Percentiles rank a stretch among this genome's conserved stretches.
phyloP scores from a whole-genome alignment of 495 filamentous ascomycete species.

The Podospora anserina region DNA sequence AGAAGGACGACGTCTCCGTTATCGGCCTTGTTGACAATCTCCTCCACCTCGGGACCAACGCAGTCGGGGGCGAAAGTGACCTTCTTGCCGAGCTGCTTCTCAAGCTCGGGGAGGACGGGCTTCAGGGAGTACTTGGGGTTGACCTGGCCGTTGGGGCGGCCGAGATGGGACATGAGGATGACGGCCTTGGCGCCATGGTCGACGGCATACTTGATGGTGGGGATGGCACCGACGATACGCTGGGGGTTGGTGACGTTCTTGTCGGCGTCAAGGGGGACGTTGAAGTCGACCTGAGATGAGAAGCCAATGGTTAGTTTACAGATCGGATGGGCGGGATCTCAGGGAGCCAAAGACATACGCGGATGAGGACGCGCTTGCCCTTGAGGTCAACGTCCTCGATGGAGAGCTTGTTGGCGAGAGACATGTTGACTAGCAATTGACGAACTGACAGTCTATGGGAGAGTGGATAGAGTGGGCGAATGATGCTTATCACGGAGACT shows the following conservation, averaged over 20 bases:
- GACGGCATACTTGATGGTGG: constrained; percentile 97
- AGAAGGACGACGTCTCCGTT: constrained; percentile 85
- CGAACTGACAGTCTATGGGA: constrained; percentile 16
- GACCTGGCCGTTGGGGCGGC: constrained; percentile 84
- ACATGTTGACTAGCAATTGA: constrained; percentile 60
- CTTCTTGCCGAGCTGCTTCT: constrained; percentile 78
- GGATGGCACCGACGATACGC: constrained; percentile 94
- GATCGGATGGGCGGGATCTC: background rate
- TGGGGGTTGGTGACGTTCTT: constrained; percentile 97
- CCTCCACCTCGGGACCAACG: constrained; percentile 86
- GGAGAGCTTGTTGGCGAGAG: constrained; percentile 95
- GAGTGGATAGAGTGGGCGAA: background rate
- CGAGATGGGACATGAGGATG: constrained; percentile 97
- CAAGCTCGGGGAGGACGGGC: constrained; percentile 86
- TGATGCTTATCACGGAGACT: constrained; percentile 1
- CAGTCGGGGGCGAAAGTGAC: constrained; percentile 90
- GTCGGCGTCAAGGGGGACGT: constrained; percentile 88
- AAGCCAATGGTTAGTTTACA: background rate
- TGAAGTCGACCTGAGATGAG: constrained; percentile 86
- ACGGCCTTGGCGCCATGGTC: constrained; percentile 93
- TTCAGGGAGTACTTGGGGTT: constrained; percentile 92
- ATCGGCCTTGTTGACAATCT: constrained; percentile 76
- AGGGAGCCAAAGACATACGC: constrained; percentile 56
- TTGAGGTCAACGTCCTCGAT: constrained; percentile 95
- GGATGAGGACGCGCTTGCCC: constrained; percentile 95